Base-by-base conservation (phyloP, 139 green algal genomes). In the Tetradesmus lagerheimii region DNA sequence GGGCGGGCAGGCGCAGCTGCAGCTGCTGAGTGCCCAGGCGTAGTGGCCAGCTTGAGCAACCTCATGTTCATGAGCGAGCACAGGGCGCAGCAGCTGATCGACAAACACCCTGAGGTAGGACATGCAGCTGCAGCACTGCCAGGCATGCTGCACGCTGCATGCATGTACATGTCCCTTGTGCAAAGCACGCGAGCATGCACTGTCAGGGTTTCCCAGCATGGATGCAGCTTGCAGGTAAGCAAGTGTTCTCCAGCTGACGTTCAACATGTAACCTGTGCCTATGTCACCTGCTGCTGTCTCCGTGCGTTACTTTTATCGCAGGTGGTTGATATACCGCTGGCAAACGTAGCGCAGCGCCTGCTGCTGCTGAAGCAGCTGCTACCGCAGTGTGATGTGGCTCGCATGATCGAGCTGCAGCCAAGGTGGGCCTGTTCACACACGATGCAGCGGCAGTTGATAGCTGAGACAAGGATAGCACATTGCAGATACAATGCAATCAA, bases 291-390 rank as follows among this genome's bases (percentile, higher is more conserved):
- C 35, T 34, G 2, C 35, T 53, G 0, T 47, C 35, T 50, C 11
- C 37, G 5, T 27, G 76, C 76, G 11, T 80, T 43, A 47, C 25
- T 38, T 2, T 34, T 11, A 6, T 18, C 11, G 20, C 64, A 88
- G 83, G 83, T 88, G 25, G 14, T 88, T 38, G 37, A 38, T 25
- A 81, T 88, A 16, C 83, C 62, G 23, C 38, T 31, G 8, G 29
- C 27, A 2, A 27, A 67, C 18, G 64, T 88, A 34, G 83, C 83
- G 16, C 64, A 80, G 62, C 83, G 83, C 8, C 83, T 88, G 38
- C 25, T 88, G 64, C 83, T 88, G 62, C 83, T 88, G 38, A 88
- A 88, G 38, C 64, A 88, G 83, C 37, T 88, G 38, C 83, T 88
- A 38, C 83, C 83, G 20, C 43, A 80, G 29, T 88, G 64, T 67